Evolutionary conservation across 176 grass and related monocot species (phyloP), one percentile per base, ranked within the genome.

Genomic region (Raddia distichophylla): DNA sequence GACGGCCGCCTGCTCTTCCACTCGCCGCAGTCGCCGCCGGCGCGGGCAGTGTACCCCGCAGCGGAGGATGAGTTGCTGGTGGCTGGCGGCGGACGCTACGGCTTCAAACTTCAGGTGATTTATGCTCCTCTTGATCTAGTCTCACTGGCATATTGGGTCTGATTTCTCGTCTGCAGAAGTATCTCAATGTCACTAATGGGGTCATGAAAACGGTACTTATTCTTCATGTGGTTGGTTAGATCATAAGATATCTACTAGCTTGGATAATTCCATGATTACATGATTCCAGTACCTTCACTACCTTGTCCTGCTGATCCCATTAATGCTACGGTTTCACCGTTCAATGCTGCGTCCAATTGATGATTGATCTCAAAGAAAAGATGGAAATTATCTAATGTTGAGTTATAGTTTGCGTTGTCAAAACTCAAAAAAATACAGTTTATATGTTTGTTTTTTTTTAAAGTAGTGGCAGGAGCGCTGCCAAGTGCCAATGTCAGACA

Each of bases 21-120:
- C 73, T 92, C 90, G 13, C 61, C 90, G 48, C 85, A 69, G 48
- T 82, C 32, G 8, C 71, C 37, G 20, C 85, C 8, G 33, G 8
- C 42, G 50, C 76, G 80, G 69, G 7, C 71, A 16, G 7, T 53
- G 64, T 81, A 81, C 72, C 0, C 48, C 1, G 1, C 13, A 18
- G 56, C 40, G 4, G 71, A 57, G 6, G 64, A 76, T 7, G 82
- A 74, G 22, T 42, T 84, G 48, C 22, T 64, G 67, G 80, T 47
- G 1, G 50, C 27, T 19, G 67, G 68, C 14, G 76, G 3, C 18
- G 4, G 54, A 15, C 78, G 46, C 58, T 51, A 85, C 19, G 65
- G n/a, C 49, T 71, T 50, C 50, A 89, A 89, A 65, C 72, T 11
- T 5, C 65, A 82, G 83, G 87, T 89, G 73, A 71, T 71, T 71